Percentiles rank a stretch among this genome's conserved stretches.
Evolutionary conservation across 1,139 yeast genomes (phyloP).

Genomic region (Hemisphaericaspora xylanilytica): DNA sequence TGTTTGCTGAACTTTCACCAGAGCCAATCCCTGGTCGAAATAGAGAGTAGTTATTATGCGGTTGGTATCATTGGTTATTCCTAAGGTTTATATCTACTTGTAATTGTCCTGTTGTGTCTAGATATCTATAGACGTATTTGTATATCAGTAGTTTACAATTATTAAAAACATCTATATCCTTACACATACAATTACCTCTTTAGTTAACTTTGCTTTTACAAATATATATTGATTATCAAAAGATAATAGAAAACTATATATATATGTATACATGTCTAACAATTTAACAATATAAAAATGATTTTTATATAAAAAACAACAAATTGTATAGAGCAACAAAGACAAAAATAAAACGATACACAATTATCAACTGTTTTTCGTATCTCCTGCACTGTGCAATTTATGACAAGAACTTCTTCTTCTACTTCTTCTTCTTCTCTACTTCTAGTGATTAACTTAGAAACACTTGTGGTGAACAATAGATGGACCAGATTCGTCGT

Average conservation of each 20-base stretch:
- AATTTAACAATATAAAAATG: neutral
- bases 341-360: neutral
- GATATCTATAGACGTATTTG: no score
- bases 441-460: slow-evolving; percentile 61
- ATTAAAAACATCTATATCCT: no score
- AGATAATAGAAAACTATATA: neutral
- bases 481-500: slow-evolving; percentile 99
- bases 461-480: slow-evolving; percentile 99
- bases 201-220: no score
- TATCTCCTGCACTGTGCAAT: neutral
- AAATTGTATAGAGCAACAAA: slow-evolving; percentile 1
- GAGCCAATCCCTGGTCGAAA: neutral
- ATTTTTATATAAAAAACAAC: neutral
- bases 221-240: neutral
- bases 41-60: neutral
- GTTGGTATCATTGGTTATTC: no score
- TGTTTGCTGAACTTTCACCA: neutral
- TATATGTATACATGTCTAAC: neutral
- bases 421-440: no score
- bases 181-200: no score
- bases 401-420: no score
- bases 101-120: no score
- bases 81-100: no score
- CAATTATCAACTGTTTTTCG: neutral
- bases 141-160: no score